phyloP scores from a whole-genome alignment of 2,329 filamentous ascomycete species.

The Trichoderma atrobrunneum region DNA sequence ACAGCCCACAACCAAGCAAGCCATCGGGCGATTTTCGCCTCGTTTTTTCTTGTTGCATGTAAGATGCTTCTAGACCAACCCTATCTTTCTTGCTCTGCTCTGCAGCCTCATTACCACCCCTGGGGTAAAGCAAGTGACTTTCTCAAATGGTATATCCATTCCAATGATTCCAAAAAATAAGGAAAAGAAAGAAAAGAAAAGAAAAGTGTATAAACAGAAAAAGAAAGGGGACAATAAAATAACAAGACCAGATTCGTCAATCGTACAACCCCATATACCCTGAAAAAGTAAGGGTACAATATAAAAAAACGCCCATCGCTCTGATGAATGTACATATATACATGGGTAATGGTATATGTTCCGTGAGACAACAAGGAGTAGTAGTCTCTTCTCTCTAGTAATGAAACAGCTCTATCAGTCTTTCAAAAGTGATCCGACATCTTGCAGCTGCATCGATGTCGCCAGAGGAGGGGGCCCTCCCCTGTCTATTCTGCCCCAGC shows the following conservation, averaged over 20 bases:
- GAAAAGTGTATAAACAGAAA: background rate
- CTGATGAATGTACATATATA: constrained; percentile 7
- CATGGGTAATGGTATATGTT: background rate
- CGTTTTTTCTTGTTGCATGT: background rate
- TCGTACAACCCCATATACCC: background rate
- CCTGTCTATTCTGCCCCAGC: constrained; percentile 32
- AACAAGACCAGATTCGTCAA: background rate
- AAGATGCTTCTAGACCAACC: background rate
- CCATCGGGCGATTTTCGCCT: background rate
- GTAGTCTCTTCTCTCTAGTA: background rate
- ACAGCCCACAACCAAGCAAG: background rate
- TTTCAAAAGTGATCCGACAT: constrained; percentile 20
- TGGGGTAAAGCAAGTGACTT: background rate
- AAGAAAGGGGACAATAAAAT: background rate
- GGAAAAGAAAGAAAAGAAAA: background rate
- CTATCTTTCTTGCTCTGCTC: no score
- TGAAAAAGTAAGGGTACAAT: background rate
- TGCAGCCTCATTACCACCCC: background rate
- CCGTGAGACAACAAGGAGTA: background rate
- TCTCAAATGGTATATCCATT: constrained; percentile 13
- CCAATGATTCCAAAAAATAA: background rate
- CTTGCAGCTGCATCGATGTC: constrained; percentile 18
- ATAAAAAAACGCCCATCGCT: constrained; percentile 6
- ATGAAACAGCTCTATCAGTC: constrained; percentile 9
- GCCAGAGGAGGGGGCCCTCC: constrained; percentile 28